Conservation (phyloP, 2,329 filamentous ascomycete species). For the Tolypocladium ovalisporum region DNA sequence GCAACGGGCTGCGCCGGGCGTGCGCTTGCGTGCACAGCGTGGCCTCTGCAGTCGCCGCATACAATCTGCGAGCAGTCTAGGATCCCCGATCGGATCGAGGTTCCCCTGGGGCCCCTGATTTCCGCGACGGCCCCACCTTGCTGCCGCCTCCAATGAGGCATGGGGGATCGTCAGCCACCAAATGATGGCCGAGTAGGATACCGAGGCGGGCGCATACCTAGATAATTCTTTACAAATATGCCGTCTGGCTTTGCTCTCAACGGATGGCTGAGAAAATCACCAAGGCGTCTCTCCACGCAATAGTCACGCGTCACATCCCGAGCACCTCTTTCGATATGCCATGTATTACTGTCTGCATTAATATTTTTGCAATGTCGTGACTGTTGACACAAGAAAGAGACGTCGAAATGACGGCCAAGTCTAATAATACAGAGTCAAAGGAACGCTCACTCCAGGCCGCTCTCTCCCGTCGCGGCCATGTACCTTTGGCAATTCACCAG, state of each 20-base stretch:
- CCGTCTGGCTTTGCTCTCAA: too few species aligned
- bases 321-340: background rate
- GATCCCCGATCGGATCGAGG: background rate
- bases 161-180: background rate
- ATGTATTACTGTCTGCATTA: too few species aligned
- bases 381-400: background rate
- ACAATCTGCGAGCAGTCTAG: background rate
- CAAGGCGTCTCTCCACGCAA: too few species aligned
- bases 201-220: too few species aligned
- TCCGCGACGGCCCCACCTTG: background rate
- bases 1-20: background rate
- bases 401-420: background rate
- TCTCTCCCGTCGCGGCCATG: conserved; percentile 2
- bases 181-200: too few species aligned
- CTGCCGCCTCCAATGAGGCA: background rate
- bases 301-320: too few species aligned
- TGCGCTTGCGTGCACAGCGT: background rate
- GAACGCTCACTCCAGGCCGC: background rate
- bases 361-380: too few species aligned
- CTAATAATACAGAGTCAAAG: background rate
- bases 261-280: too few species aligned
- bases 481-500: conserved; percentile 57
- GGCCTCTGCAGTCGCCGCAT: background rate
- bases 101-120: background rate
- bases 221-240: too few species aligned